Conservation (phyloP, 768 basidiomycete genomes). For the Exsudoporus frostii region DNA sequence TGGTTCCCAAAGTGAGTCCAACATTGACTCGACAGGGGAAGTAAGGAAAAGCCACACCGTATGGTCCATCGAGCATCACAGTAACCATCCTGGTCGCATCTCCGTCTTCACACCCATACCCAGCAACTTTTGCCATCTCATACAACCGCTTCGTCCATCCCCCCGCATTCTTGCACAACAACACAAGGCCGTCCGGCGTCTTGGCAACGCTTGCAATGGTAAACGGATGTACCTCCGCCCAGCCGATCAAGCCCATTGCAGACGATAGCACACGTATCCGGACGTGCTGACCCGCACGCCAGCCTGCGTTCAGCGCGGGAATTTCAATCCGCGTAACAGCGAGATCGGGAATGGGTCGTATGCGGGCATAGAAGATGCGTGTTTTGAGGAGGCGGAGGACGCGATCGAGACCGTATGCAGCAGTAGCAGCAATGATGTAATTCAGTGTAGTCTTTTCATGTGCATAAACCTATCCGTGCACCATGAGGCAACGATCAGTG, state of each 20-base stretch:
- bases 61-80: constrained; percentile 54
- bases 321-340: constrained; percentile 46
- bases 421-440: constrained; percentile 40
- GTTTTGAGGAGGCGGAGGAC: constrained; percentile 46
- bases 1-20: constrained; percentile 2
- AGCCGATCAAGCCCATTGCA: constrained; percentile 38
- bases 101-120: constrained; percentile 31
- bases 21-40: background rate
- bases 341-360: constrained; percentile 45
- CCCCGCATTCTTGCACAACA: constrained; percentile 50
- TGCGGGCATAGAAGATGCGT: constrained; percentile 40
- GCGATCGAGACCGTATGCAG: constrained; percentile 45
- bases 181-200: constrained; percentile 43
- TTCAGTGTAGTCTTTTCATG: constrained; percentile 32
- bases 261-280: constrained; percentile 44
- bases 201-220: constrained; percentile 45
- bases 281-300: constrained; percentile 62
- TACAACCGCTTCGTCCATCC: constrained; percentile 48
- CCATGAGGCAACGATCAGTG: background rate
- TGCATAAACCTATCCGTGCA: constrained; percentile 21
- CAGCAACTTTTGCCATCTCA: constrained; percentile 36
- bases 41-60: constrained; percentile 32
- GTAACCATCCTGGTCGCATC: constrained; percentile 29
- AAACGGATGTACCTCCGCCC: constrained; percentile 51
- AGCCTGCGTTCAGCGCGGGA: constrained; percentile 45